Conservation (phyloP, 139 green algal genomes). For the Raphidocelis subcapitata region DNA sequence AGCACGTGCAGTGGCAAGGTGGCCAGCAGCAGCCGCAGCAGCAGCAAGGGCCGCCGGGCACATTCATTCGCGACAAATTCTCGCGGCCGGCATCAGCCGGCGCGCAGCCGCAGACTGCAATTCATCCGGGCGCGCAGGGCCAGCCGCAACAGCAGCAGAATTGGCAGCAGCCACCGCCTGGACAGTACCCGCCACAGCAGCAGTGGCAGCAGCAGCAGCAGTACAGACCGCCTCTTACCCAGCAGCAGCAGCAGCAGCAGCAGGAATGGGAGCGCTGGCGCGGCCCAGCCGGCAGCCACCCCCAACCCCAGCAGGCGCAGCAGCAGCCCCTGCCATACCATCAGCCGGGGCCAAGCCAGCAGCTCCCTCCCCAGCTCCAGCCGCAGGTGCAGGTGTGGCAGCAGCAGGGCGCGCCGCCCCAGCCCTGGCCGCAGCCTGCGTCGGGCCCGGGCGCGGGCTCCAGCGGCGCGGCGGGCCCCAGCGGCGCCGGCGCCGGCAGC, state of each 20-base stretch:
- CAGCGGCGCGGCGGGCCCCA: too few species aligned
- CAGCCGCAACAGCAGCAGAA: conserved; percentile 9
- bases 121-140: neutral
- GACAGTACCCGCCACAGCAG: neutral
- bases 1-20: too few species aligned
- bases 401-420: neutral
- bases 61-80: neutral
- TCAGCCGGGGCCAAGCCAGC: neutral
- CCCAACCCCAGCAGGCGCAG: neutral
- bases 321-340: neutral
- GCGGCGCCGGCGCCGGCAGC: neutral
- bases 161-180: neutral
- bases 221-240: neutral
- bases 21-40: neutral
- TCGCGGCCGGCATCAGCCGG: neutral
- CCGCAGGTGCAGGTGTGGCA: neutral
- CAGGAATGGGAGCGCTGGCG: neutral
- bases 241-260: neutral
- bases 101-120: neutral
- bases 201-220: neutral
- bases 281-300: neutral
- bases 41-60: neutral
- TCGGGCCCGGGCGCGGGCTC: neutral
- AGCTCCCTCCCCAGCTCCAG: neutral
- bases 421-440: neutral